phyloP scores from a whole-genome alignment of 164 flowering plant species.

The Platanus orientalis region DNA sequence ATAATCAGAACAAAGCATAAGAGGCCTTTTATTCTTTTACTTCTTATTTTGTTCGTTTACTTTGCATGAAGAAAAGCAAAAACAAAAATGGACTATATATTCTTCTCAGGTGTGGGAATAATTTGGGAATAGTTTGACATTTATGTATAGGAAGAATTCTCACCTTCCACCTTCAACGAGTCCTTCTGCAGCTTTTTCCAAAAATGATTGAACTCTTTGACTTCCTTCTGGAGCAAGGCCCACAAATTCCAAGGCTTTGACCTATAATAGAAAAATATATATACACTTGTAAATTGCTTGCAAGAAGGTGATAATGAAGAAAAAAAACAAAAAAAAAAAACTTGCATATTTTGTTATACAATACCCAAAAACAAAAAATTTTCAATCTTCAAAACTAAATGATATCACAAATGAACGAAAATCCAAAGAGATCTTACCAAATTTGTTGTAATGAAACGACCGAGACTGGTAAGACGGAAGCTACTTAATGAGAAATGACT shows the following conservation, averaged over 20 bases:
- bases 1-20: too few relatives aligned
- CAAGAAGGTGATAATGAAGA: neutral
- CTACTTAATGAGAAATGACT: slow-evolving; percentile 66
- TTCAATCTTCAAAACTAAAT: too few relatives aligned
- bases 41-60: too few relatives aligned
- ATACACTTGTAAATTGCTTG: neutral
- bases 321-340: neutral
- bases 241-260: slow-evolving; percentile 63
- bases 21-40: too few relatives aligned
- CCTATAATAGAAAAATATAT: slow-evolving; percentile 39
- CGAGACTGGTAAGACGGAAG: slow-evolving; percentile 75
- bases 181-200: slow-evolving; percentile 92
- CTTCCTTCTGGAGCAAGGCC: slow-evolving; percentile 94
- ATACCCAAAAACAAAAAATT: too few relatives aligned
- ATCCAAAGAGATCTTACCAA: slow-evolving; percentile 43
- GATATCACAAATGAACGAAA: neutral
- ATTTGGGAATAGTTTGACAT: neutral
- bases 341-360: neutral
- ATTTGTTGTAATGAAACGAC: slow-evolving; percentile 75
- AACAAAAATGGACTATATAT: too few relatives aligned
- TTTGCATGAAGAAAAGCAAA: too few relatives aligned
- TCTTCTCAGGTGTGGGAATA: too few relatives aligned
- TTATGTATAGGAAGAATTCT: slow-evolving; percentile 14
- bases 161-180: slow-evolving; percentile 89
- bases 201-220: slow-evolving; percentile 71